These are phyloP conservation scores for Neopestalotiopsis rosae DNA, from an alignment of 2,329 filamentous ascomycete genomes.

Conservation along the genomic window DNA sequence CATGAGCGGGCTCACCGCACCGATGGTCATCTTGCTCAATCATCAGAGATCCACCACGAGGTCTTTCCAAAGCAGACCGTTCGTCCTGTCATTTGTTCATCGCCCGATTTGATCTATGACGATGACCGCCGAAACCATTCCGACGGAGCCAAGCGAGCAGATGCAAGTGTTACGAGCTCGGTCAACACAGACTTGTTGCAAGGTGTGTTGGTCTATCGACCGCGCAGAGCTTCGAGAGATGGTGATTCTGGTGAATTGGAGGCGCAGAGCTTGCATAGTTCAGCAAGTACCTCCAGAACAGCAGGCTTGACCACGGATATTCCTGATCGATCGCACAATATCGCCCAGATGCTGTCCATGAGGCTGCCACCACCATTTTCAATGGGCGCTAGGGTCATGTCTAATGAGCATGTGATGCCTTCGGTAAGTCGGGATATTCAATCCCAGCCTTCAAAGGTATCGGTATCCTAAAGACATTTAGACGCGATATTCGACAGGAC, in stretches of 20 bases:
- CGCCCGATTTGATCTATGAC: background rate
- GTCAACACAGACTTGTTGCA: background rate
- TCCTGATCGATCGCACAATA: background rate
- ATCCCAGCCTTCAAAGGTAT: background rate
- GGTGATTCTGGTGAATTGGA: background rate
- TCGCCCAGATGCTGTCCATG: constrained; percentile 20
- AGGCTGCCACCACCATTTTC: constrained; percentile 36
- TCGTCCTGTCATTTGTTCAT: background rate
- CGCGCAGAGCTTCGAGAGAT: background rate
- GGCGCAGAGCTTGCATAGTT: background rate
- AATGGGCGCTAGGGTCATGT: constrained; percentile 30
- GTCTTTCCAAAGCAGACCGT: no score
- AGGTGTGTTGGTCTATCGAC: background rate
- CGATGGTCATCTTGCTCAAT: constrained; percentile 37
- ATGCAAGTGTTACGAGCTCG: background rate
- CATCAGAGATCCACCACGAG: constrained; percentile 22
- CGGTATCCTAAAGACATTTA: background rate
- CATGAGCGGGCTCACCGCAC: constrained; percentile 40
- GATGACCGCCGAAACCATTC: background rate
- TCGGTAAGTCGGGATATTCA: constrained; percentile 28
- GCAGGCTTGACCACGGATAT: background rate
- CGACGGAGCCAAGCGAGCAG: background rate
- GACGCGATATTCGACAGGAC: background rate
- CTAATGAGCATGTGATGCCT: constrained; percentile 33
- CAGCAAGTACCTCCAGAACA: background rate